A percentile compares a stretch with the other conserved stretches of the same genome.
These are phyloP conservation scores for Suillus discolor DNA, from an alignment of 768 basidiomycete genomes.

Conservation along the genomic window DNA sequence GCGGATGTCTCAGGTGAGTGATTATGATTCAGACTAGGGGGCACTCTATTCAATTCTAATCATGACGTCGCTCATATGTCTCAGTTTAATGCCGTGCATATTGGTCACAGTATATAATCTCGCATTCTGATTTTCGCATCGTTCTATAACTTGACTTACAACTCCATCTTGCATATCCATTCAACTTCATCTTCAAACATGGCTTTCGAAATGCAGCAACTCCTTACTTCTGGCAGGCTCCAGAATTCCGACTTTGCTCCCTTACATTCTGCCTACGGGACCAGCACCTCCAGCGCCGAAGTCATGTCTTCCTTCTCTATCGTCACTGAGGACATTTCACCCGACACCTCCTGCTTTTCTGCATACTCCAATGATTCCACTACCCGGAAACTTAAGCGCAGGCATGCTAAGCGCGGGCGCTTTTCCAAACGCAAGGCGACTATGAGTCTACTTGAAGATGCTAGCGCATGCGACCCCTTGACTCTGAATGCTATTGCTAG, in stretches of 20 bases:
- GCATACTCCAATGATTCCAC: neutral
- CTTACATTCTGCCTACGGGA: neutral
- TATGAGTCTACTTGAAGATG: neutral
- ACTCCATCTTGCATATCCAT: neutral
- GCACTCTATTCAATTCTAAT: neutral
- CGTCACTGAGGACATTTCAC: neutral
- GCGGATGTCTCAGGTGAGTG: constrained; percentile 2
- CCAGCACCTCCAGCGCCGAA: neutral
- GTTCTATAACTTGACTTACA: neutral
- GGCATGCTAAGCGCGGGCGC: neutral
- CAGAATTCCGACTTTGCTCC: neutral
- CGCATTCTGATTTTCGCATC: neutral
- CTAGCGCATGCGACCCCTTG: neutral
- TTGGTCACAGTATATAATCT: neutral
- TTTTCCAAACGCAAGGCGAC: too few relatives aligned
- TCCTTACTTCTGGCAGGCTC: neutral
- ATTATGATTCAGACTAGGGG: constrained; percentile 4
- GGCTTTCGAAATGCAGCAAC: neutral
- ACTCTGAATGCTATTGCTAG: neutral
- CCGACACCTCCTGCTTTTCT: neutral
- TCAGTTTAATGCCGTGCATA: neutral
- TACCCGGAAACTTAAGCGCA: neutral
- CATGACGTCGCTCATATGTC: neutral
- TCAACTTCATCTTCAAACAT: neutral
- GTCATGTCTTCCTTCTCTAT: neutral